phyloP scores from a whole-genome alignment of 805 yeast genomes.

The Kuraishia cidri region DNA sequence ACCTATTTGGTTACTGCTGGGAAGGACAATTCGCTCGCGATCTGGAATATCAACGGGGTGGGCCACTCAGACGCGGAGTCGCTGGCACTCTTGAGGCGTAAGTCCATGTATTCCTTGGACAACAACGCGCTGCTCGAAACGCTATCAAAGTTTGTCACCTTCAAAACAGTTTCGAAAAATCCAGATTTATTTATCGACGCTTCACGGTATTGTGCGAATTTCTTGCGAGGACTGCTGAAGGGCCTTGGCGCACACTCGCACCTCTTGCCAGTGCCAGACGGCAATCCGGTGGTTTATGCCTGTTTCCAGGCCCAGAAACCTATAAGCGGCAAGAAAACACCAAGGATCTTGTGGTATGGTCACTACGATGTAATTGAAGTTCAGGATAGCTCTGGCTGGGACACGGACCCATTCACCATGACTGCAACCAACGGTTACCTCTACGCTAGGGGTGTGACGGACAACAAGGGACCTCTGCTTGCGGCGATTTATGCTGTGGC shows the following conservation, averaged over 20 bases:
- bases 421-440: slow-evolving; percentile 77
- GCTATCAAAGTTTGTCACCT: slow-evolving; percentile 54
- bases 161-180: slow-evolving; percentile 68
- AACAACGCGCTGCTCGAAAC: slow-evolving; percentile 60
- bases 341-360: slow-evolving; percentile 77
- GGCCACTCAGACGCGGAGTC: slow-evolving; percentile 6
- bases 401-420: slow-evolving; percentile 68
- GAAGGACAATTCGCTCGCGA: slow-evolving; percentile 51
- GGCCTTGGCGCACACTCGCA: slow-evolving; percentile 58
- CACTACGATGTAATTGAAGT: slow-evolving; percentile 95
- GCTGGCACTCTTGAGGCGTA: slow-evolving; percentile 4
- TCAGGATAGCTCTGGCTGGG: slow-evolving; percentile 37
- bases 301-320: slow-evolving; percentile 41
- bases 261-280: slow-evolving; percentile 63
- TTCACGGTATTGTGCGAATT: slow-evolving; percentile 81
- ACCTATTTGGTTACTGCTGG: slow-evolving; percentile 61
- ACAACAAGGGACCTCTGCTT: slow-evolving; percentile 87
- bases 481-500: slow-evolving; percentile 87
- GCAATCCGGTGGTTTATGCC: slow-evolving; percentile 83
- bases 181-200: slow-evolving; percentile 67
- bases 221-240: slow-evolving; percentile 50
- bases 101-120: slow-evolving; percentile 21
- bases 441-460: slow-evolving; percentile 89
- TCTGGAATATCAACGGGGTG: slow-evolving; percentile 53
- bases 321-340: neutral